Base-by-base conservation (phyloP, 2,329 filamentous ascomycete genomes). In the Cladophialophora bantiana region DNA sequence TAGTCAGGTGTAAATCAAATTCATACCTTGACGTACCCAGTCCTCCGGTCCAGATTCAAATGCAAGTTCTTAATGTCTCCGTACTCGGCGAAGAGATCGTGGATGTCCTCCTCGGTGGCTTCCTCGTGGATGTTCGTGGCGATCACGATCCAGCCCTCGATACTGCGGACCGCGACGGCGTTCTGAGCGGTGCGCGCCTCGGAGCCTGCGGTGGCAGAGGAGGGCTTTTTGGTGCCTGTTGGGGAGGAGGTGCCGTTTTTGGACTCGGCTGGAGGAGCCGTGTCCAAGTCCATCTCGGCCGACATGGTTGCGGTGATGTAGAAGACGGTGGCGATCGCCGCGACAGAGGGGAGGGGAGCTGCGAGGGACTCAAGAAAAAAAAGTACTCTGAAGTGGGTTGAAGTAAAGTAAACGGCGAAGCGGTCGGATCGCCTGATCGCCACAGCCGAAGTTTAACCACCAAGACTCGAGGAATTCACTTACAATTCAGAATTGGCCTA, bases 101-200 rank as follows among this genome's bases (percentile, higher is more conserved):
- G 86, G 32, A 90, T 77, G 69, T 89, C 88, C 77, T 90, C 88
- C 75, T 90, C 88, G n/a, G 83, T 85, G 9, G 88, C 86, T 75
- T 90, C 88, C 74, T 89, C 88, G 72, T 90, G 87, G 40, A 90
- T 86, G 71, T 90, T 89, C n/a, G 87, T 88, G 62, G 84, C 87
- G n/a, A 89, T 83, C 68, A 90, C 82, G 75, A 90, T 89, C 88
- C 88, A 90, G 70, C 88, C 88, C 76, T 90, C 88, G 72, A 90
- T 89, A 73, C 85, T 88, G 76, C 88, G 86, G 54, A 90, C 88
- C 7, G 87, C 87, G 78, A 83, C 81, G 32, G 82, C 80, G 65
- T 78, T 79, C 20, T 79, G 73, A 35, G 78, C 73, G 55, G 82
- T 83, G 71, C 78, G 80, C 58, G 79, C 76, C 70, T 83, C 82